A percentile compares a stretch with the other conserved stretches of the same genome.
Conservation (phyloP, 768 basidiomycete species). For the Phylloporus arenicola region DNA sequence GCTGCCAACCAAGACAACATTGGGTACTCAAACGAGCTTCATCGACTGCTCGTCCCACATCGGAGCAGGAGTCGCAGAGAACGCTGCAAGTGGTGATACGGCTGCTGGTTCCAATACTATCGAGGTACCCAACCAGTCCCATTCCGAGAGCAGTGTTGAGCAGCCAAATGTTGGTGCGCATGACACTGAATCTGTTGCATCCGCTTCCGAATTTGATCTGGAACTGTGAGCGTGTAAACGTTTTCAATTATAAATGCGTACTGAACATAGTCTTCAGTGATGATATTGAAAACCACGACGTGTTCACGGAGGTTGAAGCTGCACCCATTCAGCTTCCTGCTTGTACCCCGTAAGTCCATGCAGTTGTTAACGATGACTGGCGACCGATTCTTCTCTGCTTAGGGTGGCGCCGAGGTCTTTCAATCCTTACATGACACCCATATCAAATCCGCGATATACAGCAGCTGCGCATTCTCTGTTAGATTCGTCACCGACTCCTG, state of each 20-base stretch:
- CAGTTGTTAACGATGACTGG: neutral
- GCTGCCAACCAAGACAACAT: constrained; percentile 9
- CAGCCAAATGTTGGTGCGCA: neutral
- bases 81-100: neutral
- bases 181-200: neutral
- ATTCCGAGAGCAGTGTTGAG: neutral
- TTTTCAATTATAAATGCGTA: neutral
- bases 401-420: constrained; percentile 13
- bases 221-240: constrained; percentile 8
- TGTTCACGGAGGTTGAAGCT: neutral
- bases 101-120: neutral
- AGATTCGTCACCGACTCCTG: constrained; percentile 6
- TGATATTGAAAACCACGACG: neutral
- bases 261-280: constrained; percentile 1
- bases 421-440: constrained; percentile 24
- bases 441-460: constrained; percentile 20
- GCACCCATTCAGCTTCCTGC: neutral
- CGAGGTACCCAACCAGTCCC: neutral
- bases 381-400: neutral
- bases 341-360: constrained; percentile 19
- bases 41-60: neutral
- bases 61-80: neutral
- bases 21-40: constrained; percentile 20
- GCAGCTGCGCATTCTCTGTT: neutral
- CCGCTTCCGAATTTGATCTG: neutral